phyloP scores from a whole-genome alignment of 2,329 filamentous ascomycete genomes.

The Penicillium sclerotiorum region DNA sequence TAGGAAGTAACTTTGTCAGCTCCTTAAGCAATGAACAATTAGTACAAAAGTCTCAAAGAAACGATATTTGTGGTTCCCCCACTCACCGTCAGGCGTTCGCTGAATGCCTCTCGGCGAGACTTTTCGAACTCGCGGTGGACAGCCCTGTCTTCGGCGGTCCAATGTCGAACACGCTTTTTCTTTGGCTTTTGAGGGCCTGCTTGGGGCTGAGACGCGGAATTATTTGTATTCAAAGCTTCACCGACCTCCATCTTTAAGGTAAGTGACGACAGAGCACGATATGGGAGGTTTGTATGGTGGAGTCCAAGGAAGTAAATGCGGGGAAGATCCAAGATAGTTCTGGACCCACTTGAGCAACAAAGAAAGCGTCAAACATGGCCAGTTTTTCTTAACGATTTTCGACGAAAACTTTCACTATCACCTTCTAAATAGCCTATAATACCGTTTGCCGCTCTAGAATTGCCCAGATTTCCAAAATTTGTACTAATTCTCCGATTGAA shows the following conservation, averaged over 20 bases:
- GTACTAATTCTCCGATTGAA: no score
- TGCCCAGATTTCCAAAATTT: no score
- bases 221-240: not conserved
- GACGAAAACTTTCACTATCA: no score
- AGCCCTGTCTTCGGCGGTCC: slow-evolving; percentile 45
- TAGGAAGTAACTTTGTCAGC: slow-evolving; percentile 13
- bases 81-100: slow-evolving; percentile 39
- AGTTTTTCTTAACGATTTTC: no score
- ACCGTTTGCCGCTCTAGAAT: no score
- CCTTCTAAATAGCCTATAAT: no score
- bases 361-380: no score
- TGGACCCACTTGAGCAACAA: no score
- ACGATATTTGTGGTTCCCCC: not conserved
- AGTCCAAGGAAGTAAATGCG: no score
- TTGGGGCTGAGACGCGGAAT: not conserved
- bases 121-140: slow-evolving; percentile 47
- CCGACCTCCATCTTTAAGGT: slow-evolving; percentile 3
- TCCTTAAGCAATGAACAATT: slow-evolving; percentile 5
- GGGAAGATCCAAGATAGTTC: no score
- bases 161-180: slow-evolving; percentile 19
- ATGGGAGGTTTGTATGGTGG: no score
- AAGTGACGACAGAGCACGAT: not conserved
- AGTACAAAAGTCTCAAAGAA: not conserved
- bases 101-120: slow-evolving; percentile 47
- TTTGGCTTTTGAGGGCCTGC: slow-evolving; percentile 5